These are phyloP conservation scores for Parastagonospora nodorum DNA, from an alignment of 2,329 filamentous ascomycete species.

Conservation along the genomic window DNA sequence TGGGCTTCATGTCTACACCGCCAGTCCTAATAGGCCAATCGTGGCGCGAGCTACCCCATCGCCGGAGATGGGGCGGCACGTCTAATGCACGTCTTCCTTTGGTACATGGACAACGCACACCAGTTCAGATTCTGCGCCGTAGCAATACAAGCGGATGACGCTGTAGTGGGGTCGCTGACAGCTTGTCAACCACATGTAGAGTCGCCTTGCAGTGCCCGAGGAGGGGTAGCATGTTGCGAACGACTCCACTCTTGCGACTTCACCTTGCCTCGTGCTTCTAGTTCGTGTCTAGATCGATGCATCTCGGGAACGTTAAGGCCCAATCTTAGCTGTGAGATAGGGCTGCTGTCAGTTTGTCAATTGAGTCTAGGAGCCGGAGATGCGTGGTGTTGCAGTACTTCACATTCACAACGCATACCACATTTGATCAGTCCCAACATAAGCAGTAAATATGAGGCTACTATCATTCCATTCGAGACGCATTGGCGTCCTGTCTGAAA, in stretches of 20 bases:
- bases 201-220: too few relatives aligned
- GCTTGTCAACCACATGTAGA: constrained; percentile 3
- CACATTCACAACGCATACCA: too few relatives aligned
- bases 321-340: neutral
- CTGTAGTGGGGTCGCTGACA: constrained; percentile 10
- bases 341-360: neutral
- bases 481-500: neutral
- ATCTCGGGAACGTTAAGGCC: neutral
- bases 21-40: constrained; percentile 30
- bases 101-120: constrained; percentile 30
- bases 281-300: too few relatives aligned
- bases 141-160: constrained; percentile 1
- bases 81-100: constrained; percentile 18
- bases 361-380: too few relatives aligned
- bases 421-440: too few relatives aligned
- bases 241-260: too few relatives aligned
- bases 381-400: too few relatives aligned
- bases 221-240: too few relatives aligned
- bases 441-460: too few relatives aligned
- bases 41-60: constrained; percentile 11
- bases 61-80: constrained; percentile 3
- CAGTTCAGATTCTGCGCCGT: constrained; percentile 21
- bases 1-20: constrained; percentile 28
- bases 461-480: neutral
- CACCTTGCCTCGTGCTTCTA: too few relatives aligned